A percentile compares a stretch with the other conserved stretches of the same genome.
Evolutionary conservation across 2,329 filamentous ascomycete genomes (phyloP).

Genomic region (Hortaea werneckii): DNA sequence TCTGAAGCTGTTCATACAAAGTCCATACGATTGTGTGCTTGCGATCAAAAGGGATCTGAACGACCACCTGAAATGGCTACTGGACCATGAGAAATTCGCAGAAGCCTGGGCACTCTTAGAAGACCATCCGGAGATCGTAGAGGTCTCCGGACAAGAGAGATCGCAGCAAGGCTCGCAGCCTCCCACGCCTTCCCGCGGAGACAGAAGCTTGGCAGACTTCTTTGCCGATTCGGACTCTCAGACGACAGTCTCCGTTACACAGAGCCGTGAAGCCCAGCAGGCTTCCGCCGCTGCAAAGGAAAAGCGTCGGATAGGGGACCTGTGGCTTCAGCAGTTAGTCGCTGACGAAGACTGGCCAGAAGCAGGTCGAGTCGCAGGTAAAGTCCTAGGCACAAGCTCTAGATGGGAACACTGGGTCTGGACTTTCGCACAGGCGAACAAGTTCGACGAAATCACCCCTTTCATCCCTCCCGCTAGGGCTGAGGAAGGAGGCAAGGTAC

Average conservation of each 20-base stretch:
- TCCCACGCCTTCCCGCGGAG: constrained; percentile 35
- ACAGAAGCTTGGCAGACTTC: constrained; percentile 22
- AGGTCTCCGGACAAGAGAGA: constrained; percentile 7
- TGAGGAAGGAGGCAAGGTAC: constrained; percentile 48
- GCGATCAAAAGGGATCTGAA: constrained; percentile 76
- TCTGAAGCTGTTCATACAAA: constrained; percentile 85
- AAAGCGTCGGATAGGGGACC: constrained; percentile 80
- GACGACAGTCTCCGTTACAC: constrained; percentile 39
- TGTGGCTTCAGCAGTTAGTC: constrained; percentile 84
- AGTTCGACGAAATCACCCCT: constrained; percentile 80
- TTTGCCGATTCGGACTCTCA: constrained; percentile 55
- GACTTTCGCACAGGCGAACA: constrained; percentile 76
- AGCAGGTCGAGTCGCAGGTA: constrained; percentile 72
- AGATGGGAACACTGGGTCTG: constrained; percentile 96
- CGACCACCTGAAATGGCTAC: constrained; percentile 77
- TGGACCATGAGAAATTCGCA: constrained; percentile 71
- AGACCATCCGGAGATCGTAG: constrained; percentile 65
- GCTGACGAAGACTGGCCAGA: constrained; percentile 61
- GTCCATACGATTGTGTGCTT: constrained; percentile 91
- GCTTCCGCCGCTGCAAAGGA: constrained; percentile 65
- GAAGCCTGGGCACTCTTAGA: constrained; percentile 84
- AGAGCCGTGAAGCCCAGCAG: constrained; percentile 26
- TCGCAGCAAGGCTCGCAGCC: constrained; percentile 24
- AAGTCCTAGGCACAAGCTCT: constrained; percentile 66
- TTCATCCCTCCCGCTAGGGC: constrained; percentile 71